phyloP scores from a whole-genome alignment of 345 rosid species.

The Melaleuca alternifolia region DNA sequence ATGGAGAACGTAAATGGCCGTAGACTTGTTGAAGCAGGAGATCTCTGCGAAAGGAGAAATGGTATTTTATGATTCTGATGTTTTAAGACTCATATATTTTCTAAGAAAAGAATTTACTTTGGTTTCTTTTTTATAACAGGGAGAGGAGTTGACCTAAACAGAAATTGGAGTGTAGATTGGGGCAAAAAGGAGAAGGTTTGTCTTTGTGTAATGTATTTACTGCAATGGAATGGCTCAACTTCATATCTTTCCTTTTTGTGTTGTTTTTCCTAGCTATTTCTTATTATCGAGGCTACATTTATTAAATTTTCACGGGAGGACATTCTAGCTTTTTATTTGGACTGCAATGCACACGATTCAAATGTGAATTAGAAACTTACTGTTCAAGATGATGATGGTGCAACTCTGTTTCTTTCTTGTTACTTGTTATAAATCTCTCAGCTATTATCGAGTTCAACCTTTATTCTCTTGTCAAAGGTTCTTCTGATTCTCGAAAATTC shows the following conservation, averaged over 20 bases:
- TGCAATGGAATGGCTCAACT: not conserved
- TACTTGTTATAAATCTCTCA: not conserved
- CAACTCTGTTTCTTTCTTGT: not conserved
- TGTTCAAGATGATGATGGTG: too few relatives aligned
- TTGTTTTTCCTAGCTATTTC: not conserved
- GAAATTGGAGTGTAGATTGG: constrained; percentile 99
- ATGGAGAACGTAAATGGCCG: constrained; percentile 94
- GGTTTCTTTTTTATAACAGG: constrained; percentile 27
- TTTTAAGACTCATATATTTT: not conserved
- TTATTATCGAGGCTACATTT: not conserved
- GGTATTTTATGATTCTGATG: constrained; percentile 26
- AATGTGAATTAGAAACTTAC: too few relatives aligned
- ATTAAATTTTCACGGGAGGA: not conserved
- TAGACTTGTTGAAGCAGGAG: constrained; percentile 83
- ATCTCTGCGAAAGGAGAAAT: constrained; percentile 94
- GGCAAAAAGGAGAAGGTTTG: constrained; percentile 94
- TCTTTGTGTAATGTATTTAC: not conserved
- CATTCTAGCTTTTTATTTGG: too few relatives aligned
- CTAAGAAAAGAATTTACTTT: not conserved
- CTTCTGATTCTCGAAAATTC: not conserved
- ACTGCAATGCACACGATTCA: too few relatives aligned
- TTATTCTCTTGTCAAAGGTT: not conserved
- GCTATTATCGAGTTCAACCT: not conserved
- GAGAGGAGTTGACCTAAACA: constrained; percentile 95
- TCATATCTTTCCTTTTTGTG: not conserved